A percentile compares a stretch with the other conserved stretches of the same genome.
phyloP scores from a whole-genome alignment of 495 filamentous ascomycete genomes.

The Tuber magnatum region DNA sequence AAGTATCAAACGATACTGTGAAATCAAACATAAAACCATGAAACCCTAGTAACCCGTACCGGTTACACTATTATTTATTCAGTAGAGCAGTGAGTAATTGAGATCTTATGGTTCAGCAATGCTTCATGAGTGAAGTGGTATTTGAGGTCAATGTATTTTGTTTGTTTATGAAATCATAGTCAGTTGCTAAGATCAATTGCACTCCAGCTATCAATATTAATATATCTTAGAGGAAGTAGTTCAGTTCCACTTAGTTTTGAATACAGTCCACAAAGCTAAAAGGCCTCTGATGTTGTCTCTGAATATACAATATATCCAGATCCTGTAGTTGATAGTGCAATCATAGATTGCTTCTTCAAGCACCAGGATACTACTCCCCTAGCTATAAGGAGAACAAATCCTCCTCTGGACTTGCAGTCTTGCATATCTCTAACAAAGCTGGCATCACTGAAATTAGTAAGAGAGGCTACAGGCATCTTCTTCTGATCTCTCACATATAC shows the following conservation, averaged over 20 bases:
- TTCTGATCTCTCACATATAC: too few species aligned
- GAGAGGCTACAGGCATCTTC: too few species aligned
- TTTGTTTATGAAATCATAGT: neutral
- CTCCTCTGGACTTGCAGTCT: neutral
- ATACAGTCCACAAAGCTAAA: neutral
- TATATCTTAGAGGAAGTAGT: too few species aligned
- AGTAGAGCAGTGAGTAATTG: neutral
- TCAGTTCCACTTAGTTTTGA: neutral
- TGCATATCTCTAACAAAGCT: neutral
- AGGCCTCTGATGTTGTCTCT: neutral
- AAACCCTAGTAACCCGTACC: too few species aligned
- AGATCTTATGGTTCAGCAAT: neutral
- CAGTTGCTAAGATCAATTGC: neutral
- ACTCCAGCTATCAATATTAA: neutral
- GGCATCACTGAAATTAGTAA: too few species aligned
- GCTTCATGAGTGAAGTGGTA: neutral
- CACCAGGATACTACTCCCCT: neutral
- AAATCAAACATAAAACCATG: too few species aligned
- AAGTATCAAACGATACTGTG: too few species aligned
- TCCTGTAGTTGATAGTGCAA: neutral
- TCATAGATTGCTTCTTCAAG: neutral
- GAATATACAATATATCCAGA: neutral
- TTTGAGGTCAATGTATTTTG: neutral
- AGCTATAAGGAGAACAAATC: neutral
- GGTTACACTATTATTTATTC: too few species aligned